Evolutionary conservation across 2,329 filamentous ascomycete genomes (phyloP).

Genomic region (Lomentospora prolificans): DNA sequence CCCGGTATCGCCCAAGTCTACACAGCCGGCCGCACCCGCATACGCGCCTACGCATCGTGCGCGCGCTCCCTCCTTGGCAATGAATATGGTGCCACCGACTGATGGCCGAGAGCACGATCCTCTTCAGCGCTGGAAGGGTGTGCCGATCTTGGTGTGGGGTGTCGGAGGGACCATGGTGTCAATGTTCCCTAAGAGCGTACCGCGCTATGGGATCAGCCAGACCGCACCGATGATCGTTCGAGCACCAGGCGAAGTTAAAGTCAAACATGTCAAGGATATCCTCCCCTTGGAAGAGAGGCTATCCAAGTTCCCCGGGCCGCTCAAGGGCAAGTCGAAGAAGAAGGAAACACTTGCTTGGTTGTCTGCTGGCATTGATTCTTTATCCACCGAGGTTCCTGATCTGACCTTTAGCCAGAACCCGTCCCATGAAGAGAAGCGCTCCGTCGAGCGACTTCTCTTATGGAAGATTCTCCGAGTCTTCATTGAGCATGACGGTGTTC

Average conservation of each 20-base stretch:
- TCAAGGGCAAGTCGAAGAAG: slow-evolving; percentile 88
- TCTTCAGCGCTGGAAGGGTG: slow-evolving; percentile 82
- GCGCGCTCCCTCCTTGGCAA: slow-evolving; percentile 42
- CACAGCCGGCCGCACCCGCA: slow-evolving; percentile 11
- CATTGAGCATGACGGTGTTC: slow-evolving; percentile 73
- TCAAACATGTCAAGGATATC: slow-evolving; percentile 66
- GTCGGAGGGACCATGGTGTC: slow-evolving; percentile 75
- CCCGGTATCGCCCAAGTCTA: slow-evolving; percentile 6
- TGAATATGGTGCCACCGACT: slow-evolving; percentile 51
- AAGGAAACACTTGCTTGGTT: slow-evolving; percentile 86
- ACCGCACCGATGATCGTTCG: slow-evolving; percentile 69
- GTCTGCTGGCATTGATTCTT: slow-evolving; percentile 58
- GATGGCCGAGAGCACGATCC: slow-evolving; percentile 64
- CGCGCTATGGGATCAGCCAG: slow-evolving; percentile 71
- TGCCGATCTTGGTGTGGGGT: slow-evolving; percentile 79
- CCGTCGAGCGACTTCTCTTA: slow-evolving; percentile 69
- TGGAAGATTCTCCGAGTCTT: slow-evolving; percentile 80
- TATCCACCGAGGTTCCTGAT: slow-evolving; percentile 52
- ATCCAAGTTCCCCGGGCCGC: slow-evolving; percentile 77
- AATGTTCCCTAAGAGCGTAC: slow-evolving; percentile 80
- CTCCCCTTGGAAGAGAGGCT: slow-evolving; percentile 62
- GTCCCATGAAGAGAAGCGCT: slow-evolving; percentile 56
- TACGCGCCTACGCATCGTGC: slow-evolving; percentile 27
- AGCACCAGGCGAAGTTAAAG: slow-evolving; percentile 69
- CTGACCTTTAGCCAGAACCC: slow-evolving; percentile 38